phyloP scores from a whole-genome alignment of 2,329 filamentous ascomycete species.

The Aspergillus sp. region DNA sequence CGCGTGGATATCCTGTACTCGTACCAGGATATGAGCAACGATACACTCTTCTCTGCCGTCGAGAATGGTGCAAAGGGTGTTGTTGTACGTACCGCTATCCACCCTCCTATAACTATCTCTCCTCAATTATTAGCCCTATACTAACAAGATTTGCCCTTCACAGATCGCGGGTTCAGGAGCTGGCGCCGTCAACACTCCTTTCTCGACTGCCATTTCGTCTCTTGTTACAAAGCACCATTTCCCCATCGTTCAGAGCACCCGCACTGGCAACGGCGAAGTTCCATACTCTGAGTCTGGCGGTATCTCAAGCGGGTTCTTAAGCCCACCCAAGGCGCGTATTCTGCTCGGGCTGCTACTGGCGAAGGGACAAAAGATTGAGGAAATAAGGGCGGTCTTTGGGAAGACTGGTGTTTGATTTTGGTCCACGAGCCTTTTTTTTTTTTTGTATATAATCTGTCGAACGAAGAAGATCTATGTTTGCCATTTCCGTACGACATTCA shows the following conservation, averaged over 20 bases:
- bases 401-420: slow-evolving; percentile 2
- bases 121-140: not conserved
- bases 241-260: slow-evolving; percentile 24
- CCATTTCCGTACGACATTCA: no score
- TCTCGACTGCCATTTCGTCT: slow-evolving; percentile 14
- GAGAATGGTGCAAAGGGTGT: slow-evolving; percentile 26
- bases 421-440: no score
- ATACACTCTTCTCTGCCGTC: slow-evolving; percentile 22
- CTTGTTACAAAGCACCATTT: slow-evolving; percentile 16
- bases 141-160: not conserved
- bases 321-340: slow-evolving; percentile 19
- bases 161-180: slow-evolving; percentile 26
- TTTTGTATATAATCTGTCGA: no score
- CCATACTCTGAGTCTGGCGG: slow-evolving; percentile 18
- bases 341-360: slow-evolving; percentile 19
- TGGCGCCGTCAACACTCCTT: slow-evolving; percentile 21
- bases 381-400: slow-evolving; percentile 14
- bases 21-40: slow-evolving; percentile 27
- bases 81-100: slow-evolving; percentile 18
- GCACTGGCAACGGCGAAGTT: slow-evolving; percentile 27
- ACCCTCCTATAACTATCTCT: not conserved
- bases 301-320: slow-evolving; percentile 24
- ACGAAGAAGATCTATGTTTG: no score
- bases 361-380: slow-evolving; percentile 11
- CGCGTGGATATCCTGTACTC: slow-evolving; percentile 29